Evolutionary conservation across 1,284 basidiomycete species (phyloP).

Genomic region (Apiotrichum akiyoshidainum): DNA sequence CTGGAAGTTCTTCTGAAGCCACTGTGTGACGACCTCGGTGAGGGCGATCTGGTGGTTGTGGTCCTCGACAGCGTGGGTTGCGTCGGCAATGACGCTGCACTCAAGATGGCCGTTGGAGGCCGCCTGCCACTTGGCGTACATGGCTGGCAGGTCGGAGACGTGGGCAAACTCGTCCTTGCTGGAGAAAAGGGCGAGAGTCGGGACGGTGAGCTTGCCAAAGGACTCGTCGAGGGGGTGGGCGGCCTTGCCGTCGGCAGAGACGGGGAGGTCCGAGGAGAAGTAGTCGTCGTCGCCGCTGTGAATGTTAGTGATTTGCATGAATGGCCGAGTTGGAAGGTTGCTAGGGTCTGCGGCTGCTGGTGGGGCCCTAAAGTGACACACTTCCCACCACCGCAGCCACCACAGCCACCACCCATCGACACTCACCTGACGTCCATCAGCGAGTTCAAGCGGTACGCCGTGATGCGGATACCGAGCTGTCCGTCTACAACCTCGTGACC

Average conservation of each 20-base stretch:
- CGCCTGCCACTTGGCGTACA: constrained; percentile 32
- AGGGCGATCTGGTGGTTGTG: constrained; percentile 28
- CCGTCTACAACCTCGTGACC: constrained; percentile 30
- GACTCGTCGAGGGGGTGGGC: constrained; percentile 42
- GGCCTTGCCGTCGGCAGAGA: constrained; percentile 19
- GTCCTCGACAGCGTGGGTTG: constrained; percentile 44
- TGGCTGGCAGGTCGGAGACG: constrained; percentile 14
- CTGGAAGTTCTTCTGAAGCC: constrained; percentile 23
- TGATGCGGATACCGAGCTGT: constrained; percentile 30
- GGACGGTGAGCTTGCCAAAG: constrained; percentile 42
- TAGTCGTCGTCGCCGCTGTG: constrained; percentile 52
- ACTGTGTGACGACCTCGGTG: constrained; percentile 28
- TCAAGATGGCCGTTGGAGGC: constrained; percentile 28
- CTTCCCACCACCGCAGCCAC: too few relatives aligned
- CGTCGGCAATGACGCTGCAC: constrained; percentile 33
- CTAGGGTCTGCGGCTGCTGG: not conserved
- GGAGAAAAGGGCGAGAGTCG: constrained; percentile 41
- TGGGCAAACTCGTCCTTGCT: constrained; percentile 42
- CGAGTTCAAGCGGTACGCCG: constrained; percentile 40
- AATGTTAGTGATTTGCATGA: not conserved
- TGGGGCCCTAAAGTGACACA: not conserved
- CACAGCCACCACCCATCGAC: not conserved
- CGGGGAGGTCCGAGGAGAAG: constrained; percentile 47
- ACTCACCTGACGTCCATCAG: constrained; percentile 24
- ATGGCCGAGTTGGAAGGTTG: not conserved